A percentile compares a stretch with the other conserved stretches of the same genome.
Evolutionary conservation across 1,284 basidiomycete genomes (phyloP).

Genomic region (Trichosporon ovoides): DNA sequence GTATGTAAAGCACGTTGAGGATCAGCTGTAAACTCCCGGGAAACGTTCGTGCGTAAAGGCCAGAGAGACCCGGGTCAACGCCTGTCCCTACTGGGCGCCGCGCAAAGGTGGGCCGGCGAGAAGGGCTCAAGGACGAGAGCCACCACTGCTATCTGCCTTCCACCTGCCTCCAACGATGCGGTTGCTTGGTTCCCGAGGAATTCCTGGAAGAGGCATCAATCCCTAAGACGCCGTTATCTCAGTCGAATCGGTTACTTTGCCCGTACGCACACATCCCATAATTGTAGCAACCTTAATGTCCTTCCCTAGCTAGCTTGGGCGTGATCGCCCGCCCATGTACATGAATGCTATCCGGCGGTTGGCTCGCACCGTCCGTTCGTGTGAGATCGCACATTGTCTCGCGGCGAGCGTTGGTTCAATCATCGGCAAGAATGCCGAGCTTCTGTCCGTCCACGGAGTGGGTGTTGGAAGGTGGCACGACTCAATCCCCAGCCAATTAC

Average conservation of each 20-base stretch:
- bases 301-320: neutral
- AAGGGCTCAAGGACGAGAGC: neutral
- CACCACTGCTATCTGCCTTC: neutral
- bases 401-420: neutral
- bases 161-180: neutral
- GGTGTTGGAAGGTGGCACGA: neutral
- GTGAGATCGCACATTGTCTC: neutral
- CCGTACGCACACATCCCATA: neutral
- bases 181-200: neutral
- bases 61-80: neutral
- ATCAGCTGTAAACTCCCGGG: neutral
- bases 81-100: neutral
- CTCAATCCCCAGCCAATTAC: no score
- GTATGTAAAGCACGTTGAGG: neutral
- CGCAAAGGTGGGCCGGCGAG: neutral
- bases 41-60: neutral
- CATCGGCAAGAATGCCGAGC: neutral
- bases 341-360: neutral
- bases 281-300: neutral
- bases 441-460: neutral
- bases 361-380: neutral
- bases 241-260: neutral
- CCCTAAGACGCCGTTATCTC: neutral
- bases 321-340: neutral
- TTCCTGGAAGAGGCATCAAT: neutral